A percentile compares a stretch with the other conserved stretches of the same genome.
Evolutionary conservation across 2,329 filamentous ascomycete genomes (phyloP).

Genomic region (Pseudogymnoascus sp.): DNA sequence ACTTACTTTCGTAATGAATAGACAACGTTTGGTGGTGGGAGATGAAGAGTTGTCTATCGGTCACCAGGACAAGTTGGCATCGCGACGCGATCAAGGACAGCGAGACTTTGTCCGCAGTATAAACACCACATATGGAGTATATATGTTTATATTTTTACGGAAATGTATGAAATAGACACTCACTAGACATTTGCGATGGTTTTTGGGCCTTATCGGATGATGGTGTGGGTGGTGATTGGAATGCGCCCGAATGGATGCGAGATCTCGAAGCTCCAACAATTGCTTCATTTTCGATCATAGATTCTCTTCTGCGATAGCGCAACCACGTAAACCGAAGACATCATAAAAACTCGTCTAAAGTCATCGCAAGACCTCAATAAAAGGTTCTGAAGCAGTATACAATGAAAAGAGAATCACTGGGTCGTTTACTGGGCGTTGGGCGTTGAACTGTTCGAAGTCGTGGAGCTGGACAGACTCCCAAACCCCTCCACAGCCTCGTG

Average conservation of each 20-base stretch:
- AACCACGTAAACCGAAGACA: neutral
- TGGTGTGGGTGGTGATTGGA: neutral
- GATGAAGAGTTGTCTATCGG: neutral
- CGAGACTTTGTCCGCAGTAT: neutral
- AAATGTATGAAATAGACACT: neutral
- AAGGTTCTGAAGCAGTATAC: neutral
- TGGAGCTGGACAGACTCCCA: neutral
- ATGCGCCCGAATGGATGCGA: neutral
- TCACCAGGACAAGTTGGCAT: neutral
- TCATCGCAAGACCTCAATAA: neutral
- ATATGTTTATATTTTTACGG: neutral
- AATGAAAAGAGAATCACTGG: neutral
- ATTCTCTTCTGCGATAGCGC: neutral
- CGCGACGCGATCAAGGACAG: neutral
- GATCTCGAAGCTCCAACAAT: constrained; percentile 5
- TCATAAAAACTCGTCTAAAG: neutral
- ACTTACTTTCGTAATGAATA: neutral
- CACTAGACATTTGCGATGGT: neutral
- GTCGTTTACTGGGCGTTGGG: neutral
- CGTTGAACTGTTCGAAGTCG: neutral
- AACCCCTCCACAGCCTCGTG: constrained; percentile 6
- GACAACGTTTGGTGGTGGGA: neutral
- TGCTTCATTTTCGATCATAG: constrained; percentile 8
- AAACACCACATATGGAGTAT: neutral
- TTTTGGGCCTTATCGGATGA: neutral